Base-by-base conservation (phyloP, 1,284 basidiomycete genomes). In the Trichosporon faecale region DNA sequence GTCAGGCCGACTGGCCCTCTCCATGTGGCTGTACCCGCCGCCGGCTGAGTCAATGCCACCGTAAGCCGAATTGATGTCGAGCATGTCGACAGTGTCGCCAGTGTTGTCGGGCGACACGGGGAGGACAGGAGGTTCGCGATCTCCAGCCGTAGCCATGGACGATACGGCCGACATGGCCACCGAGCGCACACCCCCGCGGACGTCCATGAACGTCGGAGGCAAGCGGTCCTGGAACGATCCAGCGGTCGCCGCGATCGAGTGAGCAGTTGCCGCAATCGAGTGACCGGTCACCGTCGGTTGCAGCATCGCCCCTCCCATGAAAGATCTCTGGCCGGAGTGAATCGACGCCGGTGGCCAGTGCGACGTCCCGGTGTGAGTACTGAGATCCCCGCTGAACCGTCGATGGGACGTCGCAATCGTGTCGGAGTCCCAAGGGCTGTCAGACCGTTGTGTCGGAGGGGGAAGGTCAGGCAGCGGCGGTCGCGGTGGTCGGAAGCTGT, bases 291-390 rank as follows among this genome's bases (percentile, higher is more conserved):
- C 57, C 18, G 49, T 52, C 16, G 49, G 49, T 23, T 52, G 49
- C 7, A 52, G 21, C 49, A 25, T 25, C n/a, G 49, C 1, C 9
- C 49, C 49, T n/a, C 49, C 49, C 21, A 11, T 52, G 49, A 52
- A 52, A 1, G 49, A 52, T 21, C 49, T 4, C 11, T 52, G 23
- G 49, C 21, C 49, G 9, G 49, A 61, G 57, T 31, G 27, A 11
- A 61, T 29, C 29, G 57, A 61, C 18, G 57, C 57, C 57, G 57
- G 57, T 18, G 57, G 57, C 57, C 57, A 61, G 29, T 61, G 57
- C 27, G 57, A 61, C 29, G 57, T 61, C 5, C 57, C 57, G 2
- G 57, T 61, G 27, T 61, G 57, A 9, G 29, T 31, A 18, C 57
- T 61, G 16, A 8, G 27, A 7, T 61, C 57, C 27, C 29, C 33